Conservation (phyloP, 1,284 basidiomycete species). For the Ganoderma sp. region DNA sequence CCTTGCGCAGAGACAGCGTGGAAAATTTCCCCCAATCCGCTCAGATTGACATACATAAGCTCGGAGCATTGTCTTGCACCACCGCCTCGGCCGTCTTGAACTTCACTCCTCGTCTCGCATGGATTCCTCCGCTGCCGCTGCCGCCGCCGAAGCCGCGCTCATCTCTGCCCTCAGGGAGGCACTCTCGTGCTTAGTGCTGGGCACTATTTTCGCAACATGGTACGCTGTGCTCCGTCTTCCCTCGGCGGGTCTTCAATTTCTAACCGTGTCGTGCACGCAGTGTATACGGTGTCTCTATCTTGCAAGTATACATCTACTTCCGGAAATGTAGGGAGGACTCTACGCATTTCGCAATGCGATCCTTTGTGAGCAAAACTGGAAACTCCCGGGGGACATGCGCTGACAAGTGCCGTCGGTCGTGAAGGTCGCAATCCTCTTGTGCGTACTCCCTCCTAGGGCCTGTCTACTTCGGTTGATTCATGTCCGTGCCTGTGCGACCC, state of each 20-base stretch:
- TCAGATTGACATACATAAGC: background rate
- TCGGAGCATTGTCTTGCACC: background rate
- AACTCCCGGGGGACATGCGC: background rate
- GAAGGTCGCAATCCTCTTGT: constrained; percentile 1
- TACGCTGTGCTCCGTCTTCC: background rate
- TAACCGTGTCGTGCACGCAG: background rate
- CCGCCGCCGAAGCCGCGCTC: background rate
- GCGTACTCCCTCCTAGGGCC: background rate
- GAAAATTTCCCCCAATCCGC: background rate
- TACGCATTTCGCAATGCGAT: background rate
- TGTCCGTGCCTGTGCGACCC: background rate
- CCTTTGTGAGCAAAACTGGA: background rate
- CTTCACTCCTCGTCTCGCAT: background rate
- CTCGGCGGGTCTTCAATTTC: background rate
- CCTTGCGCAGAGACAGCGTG: background rate
- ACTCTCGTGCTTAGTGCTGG: background rate
- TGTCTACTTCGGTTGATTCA: background rate
- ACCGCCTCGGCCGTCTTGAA: background rate
- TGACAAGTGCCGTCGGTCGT: background rate
- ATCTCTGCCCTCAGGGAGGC: background rate
- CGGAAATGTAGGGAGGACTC: background rate
- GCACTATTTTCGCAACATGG: background rate
- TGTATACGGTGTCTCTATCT: constrained; percentile 1
- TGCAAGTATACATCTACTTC: constrained; percentile 1
- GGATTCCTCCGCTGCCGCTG: background rate